Conservation (phyloP, 2,329 filamentous ascomycete species). For the Alternaria dauci region DNA sequence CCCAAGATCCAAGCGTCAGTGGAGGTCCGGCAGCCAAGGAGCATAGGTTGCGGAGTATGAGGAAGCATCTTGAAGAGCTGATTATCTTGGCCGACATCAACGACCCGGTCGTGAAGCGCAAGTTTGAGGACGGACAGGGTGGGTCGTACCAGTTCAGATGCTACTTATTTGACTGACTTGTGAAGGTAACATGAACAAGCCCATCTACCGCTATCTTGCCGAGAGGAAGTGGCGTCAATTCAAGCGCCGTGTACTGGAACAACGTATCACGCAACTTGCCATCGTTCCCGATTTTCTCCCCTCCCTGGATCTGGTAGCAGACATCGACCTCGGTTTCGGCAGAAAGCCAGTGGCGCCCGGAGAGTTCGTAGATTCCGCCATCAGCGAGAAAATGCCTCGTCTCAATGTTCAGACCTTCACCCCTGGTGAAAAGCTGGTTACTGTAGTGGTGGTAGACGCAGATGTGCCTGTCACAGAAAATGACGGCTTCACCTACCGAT, state of each 20-base stretch:
- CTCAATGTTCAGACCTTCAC: slow-evolving; percentile 88
- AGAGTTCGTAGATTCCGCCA: slow-evolving; percentile 75
- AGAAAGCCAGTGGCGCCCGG: slow-evolving; percentile 75
- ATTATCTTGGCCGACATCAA: slow-evolving; percentile 95
- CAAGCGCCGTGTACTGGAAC: slow-evolving; percentile 78
- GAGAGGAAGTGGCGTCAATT: slow-evolving; percentile 87
- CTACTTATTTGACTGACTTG: slow-evolving; percentile 16
- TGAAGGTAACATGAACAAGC: slow-evolving; percentile 91
- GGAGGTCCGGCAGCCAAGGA: slow-evolving; percentile 73
- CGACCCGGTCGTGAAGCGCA: slow-evolving; percentile 90
- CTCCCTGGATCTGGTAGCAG: slow-evolving; percentile 76
- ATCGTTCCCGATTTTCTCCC: slow-evolving; percentile 89
- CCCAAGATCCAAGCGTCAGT: slow-evolving; percentile 63
- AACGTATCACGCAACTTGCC: slow-evolving; percentile 86
- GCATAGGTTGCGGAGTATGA: slow-evolving; percentile 73
- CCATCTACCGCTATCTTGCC: slow-evolving; percentile 91
- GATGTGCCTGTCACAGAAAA: slow-evolving; percentile 83
- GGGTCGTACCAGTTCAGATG: slow-evolving; percentile 41
- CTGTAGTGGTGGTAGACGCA: slow-evolving; percentile 84
- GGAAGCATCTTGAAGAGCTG: slow-evolving; percentile 74
- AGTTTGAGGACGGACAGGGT: slow-evolving; percentile 92
- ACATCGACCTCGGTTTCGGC: slow-evolving; percentile 84
- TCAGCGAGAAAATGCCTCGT: slow-evolving; percentile 77
- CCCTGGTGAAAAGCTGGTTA: slow-evolving; percentile 80
- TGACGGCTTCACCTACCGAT: slow-evolving; percentile 80